Evolutionary conservation across 768 basidiomycete genomes (phyloP).

Genomic region (Phaffia tasmanica): DNA sequence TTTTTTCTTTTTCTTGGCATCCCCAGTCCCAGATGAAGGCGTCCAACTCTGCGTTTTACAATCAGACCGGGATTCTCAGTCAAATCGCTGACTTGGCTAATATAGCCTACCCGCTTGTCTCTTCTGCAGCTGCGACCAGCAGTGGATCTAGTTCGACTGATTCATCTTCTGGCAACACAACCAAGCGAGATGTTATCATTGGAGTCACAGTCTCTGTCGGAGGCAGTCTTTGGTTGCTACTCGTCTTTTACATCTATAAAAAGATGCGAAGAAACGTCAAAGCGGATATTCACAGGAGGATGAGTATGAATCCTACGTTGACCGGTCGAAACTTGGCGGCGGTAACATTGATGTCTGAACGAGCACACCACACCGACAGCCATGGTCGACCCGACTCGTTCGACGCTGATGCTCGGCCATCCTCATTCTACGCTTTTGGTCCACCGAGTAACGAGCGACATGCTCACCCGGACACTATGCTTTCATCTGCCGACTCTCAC

Average conservation of each 20-base stretch:
- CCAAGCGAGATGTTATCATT: constrained; percentile 21
- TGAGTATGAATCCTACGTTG: constrained; percentile 25
- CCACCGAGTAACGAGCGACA: constrained; percentile 7
- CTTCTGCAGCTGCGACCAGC: neutral
- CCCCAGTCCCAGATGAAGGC: constrained; percentile 17
- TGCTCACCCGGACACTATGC: neutral
- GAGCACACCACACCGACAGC: neutral
- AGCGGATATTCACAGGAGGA: constrained; percentile 25
- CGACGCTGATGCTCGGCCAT: constrained; percentile 22
- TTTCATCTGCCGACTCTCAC: constrained; percentile 1
- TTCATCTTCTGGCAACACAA: neutral
- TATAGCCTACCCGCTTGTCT: neutral
- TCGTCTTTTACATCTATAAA: constrained; percentile 23
- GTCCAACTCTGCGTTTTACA: constrained; percentile 24
- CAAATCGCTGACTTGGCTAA: constrained; percentile 18
- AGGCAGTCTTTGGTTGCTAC: constrained; percentile 18
- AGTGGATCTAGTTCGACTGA: neutral
- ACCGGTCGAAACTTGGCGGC: constrained; percentile 24
- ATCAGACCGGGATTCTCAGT: constrained; percentile 22
- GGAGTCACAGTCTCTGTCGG: constrained; percentile 25
- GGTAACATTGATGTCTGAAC: constrained; percentile 18
- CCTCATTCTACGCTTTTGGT: constrained; percentile 21
- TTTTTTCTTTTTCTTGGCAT: neutral
- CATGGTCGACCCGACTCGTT: constrained; percentile 10
- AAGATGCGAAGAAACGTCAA: constrained; percentile 20